Evolutionary conservation across 257 asterid genomes (phyloP), one percentile per base, ranked within the genome.

Genomic region (Agastache rugosa): DNA sequence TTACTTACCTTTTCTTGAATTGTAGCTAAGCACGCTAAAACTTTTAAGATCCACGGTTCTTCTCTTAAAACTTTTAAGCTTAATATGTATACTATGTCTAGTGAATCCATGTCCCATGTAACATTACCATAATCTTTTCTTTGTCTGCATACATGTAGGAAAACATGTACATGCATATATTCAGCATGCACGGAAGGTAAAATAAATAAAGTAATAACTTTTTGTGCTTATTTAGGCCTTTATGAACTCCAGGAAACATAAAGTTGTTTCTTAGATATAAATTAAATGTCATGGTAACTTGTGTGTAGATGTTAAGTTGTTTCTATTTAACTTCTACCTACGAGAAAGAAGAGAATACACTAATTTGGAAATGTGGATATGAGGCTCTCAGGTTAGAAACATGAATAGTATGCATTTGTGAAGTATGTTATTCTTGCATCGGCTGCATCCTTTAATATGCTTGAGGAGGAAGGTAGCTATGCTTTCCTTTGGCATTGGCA

Each of bases 301-400:
- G 20, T 25, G 20, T 37, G 56, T 67, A n/a, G 5, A 22, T 25
- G 29, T 11, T n/a, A 11, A 20, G 17, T 16, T 56, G 4, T 55
- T 63, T 58, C 12, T 42, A 27, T 48, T 66, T 19, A 54, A 39
- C 25, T 42, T 23, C 16, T 50, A 20, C 55, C 44, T 25, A 27
- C 14, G 12, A 61, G 75, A 68, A 60, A 25, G 58, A 54, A 48
- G 48, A 73, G 51, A 72, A 62, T 70, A 10, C 20, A 45, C 41
- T 60, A 11, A 9, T 34, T 78, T 12, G 2, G 37, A 20, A 39
- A 16, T 23, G 37, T 16, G 27, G 31, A 55, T 56, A 59, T 39
- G 20, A 20, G 47, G 47, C 12, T n/a, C n/a, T n/a, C n/a, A n/a
- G n/a, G n/a, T n/a, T 8, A 48, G 37, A 60, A 48, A 34, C 55